Percentiles rank a stretch among this genome's conserved stretches.
Conservation (phyloP, 768 basidiomycete species). For the Cytidiella melzeri region DNA sequence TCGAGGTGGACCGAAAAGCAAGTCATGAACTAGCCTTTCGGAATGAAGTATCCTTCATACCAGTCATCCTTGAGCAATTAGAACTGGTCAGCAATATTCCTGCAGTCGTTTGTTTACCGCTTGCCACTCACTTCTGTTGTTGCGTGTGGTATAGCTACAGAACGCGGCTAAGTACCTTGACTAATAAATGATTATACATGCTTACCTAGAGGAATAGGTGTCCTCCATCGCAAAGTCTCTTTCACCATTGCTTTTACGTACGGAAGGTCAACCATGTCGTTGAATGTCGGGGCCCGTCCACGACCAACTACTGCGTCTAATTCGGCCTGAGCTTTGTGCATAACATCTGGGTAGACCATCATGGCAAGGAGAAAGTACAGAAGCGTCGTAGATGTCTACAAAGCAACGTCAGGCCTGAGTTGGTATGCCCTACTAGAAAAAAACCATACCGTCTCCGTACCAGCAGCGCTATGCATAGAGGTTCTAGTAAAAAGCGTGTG, state of each 20-base stretch:
- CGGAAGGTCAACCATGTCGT: constrained; percentile 46
- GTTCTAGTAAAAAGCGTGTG: constrained; percentile 14
- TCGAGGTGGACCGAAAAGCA: background rate
- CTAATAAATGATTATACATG: too few species aligned
- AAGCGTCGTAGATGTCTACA: constrained; percentile 43
- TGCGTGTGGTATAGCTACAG: background rate
- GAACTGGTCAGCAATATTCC: background rate
- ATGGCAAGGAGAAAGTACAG: constrained; percentile 60
- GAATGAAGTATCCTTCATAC: constrained; percentile 50
- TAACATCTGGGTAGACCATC: constrained; percentile 48
- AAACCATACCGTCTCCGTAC: constrained; percentile 48
- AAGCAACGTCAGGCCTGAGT: background rate
- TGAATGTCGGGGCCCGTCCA: constrained; percentile 50
- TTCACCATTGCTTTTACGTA: constrained; percentile 49
- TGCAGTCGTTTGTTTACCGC: background rate
- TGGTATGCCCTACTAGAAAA: background rate
- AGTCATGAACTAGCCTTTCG: constrained; percentile 51
- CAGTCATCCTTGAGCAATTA: constrained; percentile 42
- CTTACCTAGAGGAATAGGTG: constrained; percentile 47
- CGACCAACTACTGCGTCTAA: constrained; percentile 50
- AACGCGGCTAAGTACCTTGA: background rate
- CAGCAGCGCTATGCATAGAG: constrained; percentile 26
- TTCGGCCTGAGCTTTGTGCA: constrained; percentile 53
- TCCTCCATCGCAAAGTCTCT: constrained; percentile 49
- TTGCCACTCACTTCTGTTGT: background rate